Conservation (phyloP, 2,329 filamentous ascomycete species). For the Cladophialophora psammophila region DNA sequence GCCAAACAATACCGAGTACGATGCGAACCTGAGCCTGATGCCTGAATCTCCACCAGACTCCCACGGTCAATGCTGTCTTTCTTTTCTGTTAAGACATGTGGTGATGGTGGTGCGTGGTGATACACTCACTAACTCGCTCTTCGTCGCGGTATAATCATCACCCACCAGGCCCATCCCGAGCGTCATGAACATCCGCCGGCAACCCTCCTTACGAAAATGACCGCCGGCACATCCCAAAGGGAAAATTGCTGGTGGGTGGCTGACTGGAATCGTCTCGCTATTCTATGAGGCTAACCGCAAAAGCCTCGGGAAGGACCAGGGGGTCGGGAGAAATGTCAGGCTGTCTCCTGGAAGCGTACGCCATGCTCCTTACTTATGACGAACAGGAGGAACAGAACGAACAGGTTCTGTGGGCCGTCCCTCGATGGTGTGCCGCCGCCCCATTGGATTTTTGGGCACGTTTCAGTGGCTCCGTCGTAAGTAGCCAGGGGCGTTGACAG, state of each 20-base stretch:
- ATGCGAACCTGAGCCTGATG: neutral
- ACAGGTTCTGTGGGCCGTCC: constrained; percentile 26
- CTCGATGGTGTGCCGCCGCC: constrained; percentile 6
- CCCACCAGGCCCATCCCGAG: neutral
- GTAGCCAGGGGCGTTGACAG: neutral
- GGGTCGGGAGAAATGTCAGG: constrained; percentile 8
- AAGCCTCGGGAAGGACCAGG: constrained; percentile 14
- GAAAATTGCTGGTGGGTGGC: constrained; percentile 10
- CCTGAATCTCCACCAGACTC: neutral
- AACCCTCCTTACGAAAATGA: constrained; percentile 5
- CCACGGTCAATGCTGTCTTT: too few species aligned
- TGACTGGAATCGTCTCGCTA: constrained; percentile 20
- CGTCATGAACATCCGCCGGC: constrained; percentile 12
- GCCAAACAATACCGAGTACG: neutral
- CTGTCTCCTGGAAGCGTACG: constrained; percentile 20
- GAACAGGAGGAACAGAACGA: constrained; percentile 31
- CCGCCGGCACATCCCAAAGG: neutral
- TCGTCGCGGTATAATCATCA: too few species aligned
- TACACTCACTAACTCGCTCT: too few species aligned
- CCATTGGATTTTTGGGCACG: constrained; percentile 14
- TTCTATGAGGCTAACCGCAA: constrained; percentile 12
- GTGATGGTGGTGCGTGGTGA: too few species aligned
- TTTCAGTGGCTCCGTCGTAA: constrained; percentile 14
- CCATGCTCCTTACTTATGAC: constrained; percentile 17
- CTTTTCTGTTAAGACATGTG: too few species aligned